Conservation (phyloP, 1,284 basidiomycete species). For the Leccinum solheimii region DNA sequence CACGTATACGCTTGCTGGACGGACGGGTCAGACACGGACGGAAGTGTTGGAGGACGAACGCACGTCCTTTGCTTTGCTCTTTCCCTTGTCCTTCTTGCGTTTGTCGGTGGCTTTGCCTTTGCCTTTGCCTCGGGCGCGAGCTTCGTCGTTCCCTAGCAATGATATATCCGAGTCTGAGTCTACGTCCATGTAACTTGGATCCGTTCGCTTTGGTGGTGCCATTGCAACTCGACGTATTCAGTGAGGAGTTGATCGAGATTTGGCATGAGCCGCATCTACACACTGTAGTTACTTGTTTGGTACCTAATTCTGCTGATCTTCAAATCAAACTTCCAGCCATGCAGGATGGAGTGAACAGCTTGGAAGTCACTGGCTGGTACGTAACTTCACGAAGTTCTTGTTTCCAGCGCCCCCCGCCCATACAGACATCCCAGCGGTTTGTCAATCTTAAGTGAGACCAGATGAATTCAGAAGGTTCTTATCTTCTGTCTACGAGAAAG, state of each 20-base stretch:
- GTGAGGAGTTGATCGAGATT: too few relatives aligned
- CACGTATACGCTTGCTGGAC: slow-evolving; percentile 82
- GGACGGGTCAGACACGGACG: slow-evolving; percentile 6
- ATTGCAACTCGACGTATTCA: slow-evolving; percentile 7
- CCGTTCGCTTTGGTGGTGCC: slow-evolving; percentile 26
- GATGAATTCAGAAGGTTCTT: background rate
- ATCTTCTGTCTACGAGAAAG: background rate
- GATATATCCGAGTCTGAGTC: slow-evolving; percentile 45
- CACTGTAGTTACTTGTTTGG: too few relatives aligned
- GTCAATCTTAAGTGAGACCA: background rate
- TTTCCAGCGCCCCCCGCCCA: background rate
- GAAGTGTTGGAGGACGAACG: slow-evolving; percentile 14
- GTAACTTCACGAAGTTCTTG: background rate
- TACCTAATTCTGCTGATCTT: too few relatives aligned
- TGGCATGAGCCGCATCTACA: too few relatives aligned
- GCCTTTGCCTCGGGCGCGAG: slow-evolving; percentile 43
- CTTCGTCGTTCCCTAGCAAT: slow-evolving; percentile 34
- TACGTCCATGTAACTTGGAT: slow-evolving; percentile 38
- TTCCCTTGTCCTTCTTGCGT: slow-evolving; percentile 43
- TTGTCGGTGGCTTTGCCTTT: slow-evolving; percentile 43
- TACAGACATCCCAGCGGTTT: background rate
- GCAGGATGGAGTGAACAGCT: too few relatives aligned
- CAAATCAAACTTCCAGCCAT: too few relatives aligned
- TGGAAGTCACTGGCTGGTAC: background rate
- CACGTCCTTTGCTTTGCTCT: slow-evolving; percentile 54